A percentile compares a stretch with the other conserved stretches of the same genome.
These are phyloP conservation scores for Fagopyrum esculentum DNA, from an alignment of 148 eudicot genomes.

Conservation along the genomic window DNA sequence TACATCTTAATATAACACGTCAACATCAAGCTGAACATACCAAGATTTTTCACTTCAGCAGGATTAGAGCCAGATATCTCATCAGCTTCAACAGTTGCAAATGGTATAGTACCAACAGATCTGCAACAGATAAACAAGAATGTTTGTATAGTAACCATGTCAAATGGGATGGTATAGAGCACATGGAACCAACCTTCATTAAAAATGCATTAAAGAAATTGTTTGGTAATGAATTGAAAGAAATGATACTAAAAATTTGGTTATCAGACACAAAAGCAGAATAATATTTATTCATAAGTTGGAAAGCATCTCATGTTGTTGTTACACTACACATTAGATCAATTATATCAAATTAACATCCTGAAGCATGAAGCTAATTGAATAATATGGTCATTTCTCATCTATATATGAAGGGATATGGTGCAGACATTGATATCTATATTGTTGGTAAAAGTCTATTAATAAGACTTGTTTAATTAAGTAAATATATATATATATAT, in stretches of 20 bases:
- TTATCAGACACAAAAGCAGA: not conserved
- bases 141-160: not conserved
- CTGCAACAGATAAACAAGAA: slow-evolving; percentile 33
- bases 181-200: not conserved
- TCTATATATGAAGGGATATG: too few species aligned
- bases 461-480: too few species aligned
- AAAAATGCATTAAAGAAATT: not conserved
- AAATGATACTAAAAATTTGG: not conserved
- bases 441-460: too few species aligned
- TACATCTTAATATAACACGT: not conserved
- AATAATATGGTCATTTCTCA: too few species aligned
- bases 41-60: slow-evolving; percentile 87
- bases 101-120: slow-evolving; percentile 48
- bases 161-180: not conserved
- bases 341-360: too few species aligned
- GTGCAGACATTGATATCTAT: too few species aligned
- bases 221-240: not conserved
- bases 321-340: not conserved
- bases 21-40: slow-evolving; percentile 29
- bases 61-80: slow-evolving; percentile 77
- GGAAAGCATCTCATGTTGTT: not conserved
- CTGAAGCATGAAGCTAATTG: too few species aligned
- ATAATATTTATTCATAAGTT: not conserved
- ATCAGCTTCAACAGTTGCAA: slow-evolving; percentile 76
- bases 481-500: too few species aligned